phyloP scores from a whole-genome alignment of 2,329 filamentous ascomycete species.

The Beauveria bassiana region DNA sequence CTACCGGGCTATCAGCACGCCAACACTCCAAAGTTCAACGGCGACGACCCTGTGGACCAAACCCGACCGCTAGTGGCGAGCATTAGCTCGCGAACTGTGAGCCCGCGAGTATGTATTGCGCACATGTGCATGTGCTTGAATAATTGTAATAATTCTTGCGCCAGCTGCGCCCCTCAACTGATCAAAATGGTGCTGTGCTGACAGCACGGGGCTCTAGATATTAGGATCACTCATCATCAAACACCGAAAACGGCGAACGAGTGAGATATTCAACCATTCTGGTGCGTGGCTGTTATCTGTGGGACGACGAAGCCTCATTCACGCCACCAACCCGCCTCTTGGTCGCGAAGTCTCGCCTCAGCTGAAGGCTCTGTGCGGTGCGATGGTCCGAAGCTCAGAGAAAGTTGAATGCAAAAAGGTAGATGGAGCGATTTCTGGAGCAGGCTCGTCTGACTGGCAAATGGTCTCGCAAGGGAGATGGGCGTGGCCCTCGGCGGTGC shows the following conservation, averaged over 20 bases:
- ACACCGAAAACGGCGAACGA: neutral
- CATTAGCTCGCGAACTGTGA: neutral
- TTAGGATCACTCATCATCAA: neutral
- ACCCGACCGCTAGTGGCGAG: neutral
- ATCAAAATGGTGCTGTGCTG: neutral
- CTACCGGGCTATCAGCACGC: too few species aligned
- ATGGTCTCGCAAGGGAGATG: neutral
- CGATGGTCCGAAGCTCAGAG: constrained; percentile 1
- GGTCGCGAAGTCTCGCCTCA: constrained; percentile 5
- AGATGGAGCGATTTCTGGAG: neutral
- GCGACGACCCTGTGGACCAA: constrained; percentile 4
- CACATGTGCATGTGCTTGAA: neutral
- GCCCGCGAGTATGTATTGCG: neutral
- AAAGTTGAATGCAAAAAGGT: neutral
- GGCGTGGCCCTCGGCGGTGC: neutral
- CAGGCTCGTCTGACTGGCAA: neutral
- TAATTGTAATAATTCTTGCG: neutral
- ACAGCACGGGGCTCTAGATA: neutral
- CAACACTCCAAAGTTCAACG: constrained; percentile 2
- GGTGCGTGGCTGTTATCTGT: constrained; percentile 1
- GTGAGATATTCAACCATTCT: neutral
- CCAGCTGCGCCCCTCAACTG: neutral
- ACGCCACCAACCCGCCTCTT: neutral
- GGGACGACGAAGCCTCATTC: constrained; percentile 2
- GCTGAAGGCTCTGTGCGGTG: constrained; percentile 1